Percentiles rank a stretch among this genome's conserved stretches.
Conservation (phyloP, 352 stramenopile genomes). For the Salisapilia sapeloensis region DNA sequence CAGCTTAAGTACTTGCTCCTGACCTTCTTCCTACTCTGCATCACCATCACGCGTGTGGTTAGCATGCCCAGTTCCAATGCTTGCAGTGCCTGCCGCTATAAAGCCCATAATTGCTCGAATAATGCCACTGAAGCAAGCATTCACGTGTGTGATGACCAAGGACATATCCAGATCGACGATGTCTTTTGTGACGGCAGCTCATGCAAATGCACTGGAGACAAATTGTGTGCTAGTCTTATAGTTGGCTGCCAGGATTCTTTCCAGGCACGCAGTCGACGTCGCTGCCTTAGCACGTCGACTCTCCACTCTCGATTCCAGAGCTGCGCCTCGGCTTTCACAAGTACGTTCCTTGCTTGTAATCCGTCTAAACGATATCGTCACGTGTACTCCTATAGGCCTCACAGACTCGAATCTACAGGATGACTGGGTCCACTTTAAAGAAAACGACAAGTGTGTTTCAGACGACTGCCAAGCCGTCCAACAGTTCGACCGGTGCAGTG, state of each 20-base stretch:
- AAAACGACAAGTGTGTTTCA: constrained; percentile 25
- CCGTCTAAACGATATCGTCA: too few species aligned
- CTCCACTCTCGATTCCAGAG: constrained; percentile 28
- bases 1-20: background rate
- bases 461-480: constrained; percentile 34
- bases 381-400: constrained; percentile 14
- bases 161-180: constrained; percentile 61
- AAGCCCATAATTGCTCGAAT: constrained; percentile 44
- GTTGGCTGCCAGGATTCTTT: constrained; percentile 58
- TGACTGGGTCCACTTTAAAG: constrained; percentile 64
- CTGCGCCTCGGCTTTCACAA: constrained; percentile 27
- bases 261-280: constrained; percentile 41
- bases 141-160: constrained; percentile 31
- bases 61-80: too few species aligned
- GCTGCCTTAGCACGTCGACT: constrained; percentile 33
- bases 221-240: constrained; percentile 39
- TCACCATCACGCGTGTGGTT: too few species aligned
- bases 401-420: constrained; percentile 24
- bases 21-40: background rate
- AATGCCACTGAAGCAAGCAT: constrained; percentile 1
- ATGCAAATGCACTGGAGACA: constrained; percentile 27
- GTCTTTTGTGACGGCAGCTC: constrained; percentile 55
- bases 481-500: constrained; percentile 37
- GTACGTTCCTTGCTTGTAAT: constrained; percentile 8
- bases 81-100: constrained; percentile 40